A percentile compares a stretch with the other conserved stretches of the same genome.
These are phyloP conservation scores for Aspergillus puulaauensis DNA, from an alignment of 2,329 filamentous ascomycete species.

Conservation along the genomic window DNA sequence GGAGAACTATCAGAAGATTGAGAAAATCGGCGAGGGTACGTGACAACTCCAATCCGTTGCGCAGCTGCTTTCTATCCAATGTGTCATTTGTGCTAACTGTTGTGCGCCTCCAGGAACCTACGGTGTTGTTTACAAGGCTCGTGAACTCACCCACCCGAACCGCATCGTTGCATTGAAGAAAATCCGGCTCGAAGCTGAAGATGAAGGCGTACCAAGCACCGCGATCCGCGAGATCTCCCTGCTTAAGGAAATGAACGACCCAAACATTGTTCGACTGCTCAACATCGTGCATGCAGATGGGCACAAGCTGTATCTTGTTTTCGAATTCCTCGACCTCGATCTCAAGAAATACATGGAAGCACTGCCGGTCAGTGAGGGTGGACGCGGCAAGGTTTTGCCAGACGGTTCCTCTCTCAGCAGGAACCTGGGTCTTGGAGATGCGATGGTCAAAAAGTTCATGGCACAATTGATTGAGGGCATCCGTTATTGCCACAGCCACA, in stretches of 20 bases:
- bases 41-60: conserved; percentile 11
- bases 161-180: conserved; percentile 93
- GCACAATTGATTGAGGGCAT: conserved; percentile 80
- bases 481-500: conserved; percentile 84
- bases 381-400: conserved; percentile 79
- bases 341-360: conserved; percentile 80
- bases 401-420: conserved; percentile 68
- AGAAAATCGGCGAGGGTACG: conserved; percentile 93
- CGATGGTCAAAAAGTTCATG: conserved; percentile 92
- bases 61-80: background rate
- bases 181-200: conserved; percentile 90
- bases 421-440: conserved; percentile 70
- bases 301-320: conserved; percentile 91
- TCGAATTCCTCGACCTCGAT: conserved; percentile 87
- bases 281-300: conserved; percentile 95
- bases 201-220: conserved; percentile 88
- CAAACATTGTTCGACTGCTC: conserved; percentile 81
- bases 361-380: conserved; percentile 78
- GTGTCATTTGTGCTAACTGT: background rate
- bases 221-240: conserved; percentile 93
- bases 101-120: conserved; percentile 68
- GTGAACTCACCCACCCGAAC: conserved; percentile 76
- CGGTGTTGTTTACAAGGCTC: conserved; percentile 92
- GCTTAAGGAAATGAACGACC: conserved; percentile 90
- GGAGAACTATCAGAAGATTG: conserved; percentile 96